Conservation (phyloP, 192 early-diverging fungal genomes). For the Lobulomyces angularis region DNA sequence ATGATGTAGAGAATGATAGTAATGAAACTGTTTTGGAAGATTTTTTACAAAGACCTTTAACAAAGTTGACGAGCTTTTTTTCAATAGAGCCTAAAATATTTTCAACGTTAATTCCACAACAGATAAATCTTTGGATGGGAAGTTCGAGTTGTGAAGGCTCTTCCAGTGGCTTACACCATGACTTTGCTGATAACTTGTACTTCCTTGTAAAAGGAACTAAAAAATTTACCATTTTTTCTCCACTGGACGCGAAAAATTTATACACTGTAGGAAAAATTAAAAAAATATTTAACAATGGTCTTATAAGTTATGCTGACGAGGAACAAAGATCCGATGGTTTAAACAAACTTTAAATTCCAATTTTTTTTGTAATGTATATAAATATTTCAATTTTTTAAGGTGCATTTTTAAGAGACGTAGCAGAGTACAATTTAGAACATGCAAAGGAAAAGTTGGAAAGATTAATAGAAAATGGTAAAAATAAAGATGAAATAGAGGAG, state of each 20-base stretch:
- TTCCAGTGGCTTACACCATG: constrained; percentile 34
- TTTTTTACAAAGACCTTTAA: constrained; percentile 11
- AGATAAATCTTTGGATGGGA: constrained; percentile 37
- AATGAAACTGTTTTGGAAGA: too few relatives aligned
- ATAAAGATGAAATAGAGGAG: constrained; percentile 15
- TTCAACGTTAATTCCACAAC: constrained; percentile 17
- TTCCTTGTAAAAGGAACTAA: constrained; percentile 21
- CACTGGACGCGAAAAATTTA: constrained; percentile 19
- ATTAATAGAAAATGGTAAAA: constrained; percentile 4
- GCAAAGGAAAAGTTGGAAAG: constrained; percentile 3
- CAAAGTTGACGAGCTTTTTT: constrained; percentile 11
- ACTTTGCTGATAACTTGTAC: constrained; percentile 37
- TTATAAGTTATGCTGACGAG: constrained; percentile 17
- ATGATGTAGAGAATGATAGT: too few relatives aligned
- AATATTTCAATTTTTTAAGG: constrained; percentile 20
- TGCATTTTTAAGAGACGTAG: constrained; percentile 17
- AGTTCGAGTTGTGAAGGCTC: constrained; percentile 1
- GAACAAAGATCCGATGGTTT: neutral
- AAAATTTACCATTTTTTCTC: constrained; percentile 26
- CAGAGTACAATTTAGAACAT: constrained; percentile 13
- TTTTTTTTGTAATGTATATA: neutral
- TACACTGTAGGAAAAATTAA: constrained; percentile 9
- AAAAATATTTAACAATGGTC: constrained; percentile 19
- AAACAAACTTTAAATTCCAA: neutral
- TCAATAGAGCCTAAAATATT: constrained; percentile 12